Base-by-base conservation (phyloP, 495 filamentous ascomycete species). In the Annulohypoxylon stygium region DNA sequence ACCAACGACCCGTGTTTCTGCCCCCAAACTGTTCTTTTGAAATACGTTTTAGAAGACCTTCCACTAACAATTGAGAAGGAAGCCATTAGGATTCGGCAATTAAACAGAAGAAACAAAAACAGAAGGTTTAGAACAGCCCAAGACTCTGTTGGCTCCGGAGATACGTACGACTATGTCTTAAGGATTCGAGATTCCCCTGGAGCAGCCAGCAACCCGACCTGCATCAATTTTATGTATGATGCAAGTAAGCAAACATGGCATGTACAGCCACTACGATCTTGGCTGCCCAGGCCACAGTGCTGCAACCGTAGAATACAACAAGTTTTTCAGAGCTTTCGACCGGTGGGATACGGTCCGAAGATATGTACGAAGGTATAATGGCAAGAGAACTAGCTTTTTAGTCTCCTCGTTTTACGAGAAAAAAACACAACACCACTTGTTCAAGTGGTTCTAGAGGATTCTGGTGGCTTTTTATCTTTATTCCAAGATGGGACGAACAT, bases 211-310 rank as follows among this genome's bases (percentile, higher is more conserved):
- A 33, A 60, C 34, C 25, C 66, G 66, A 58, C 39, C 71, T 50
- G 55, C 37, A 57, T 57, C 53, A 37, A 57, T 45, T 43, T 18
- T 25, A 69, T 74, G 65, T 54, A 25, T 53, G 23, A 59, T 62
- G 71, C 71, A 61, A 61, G 61, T 65, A 65, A 71, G 69, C 55
- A 60, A 39, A 57, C 59, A 61, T 45, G 23, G 51, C 45, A 36
- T 39, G 51, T 45, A 61, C 36, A 20, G 48, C 37, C 63, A 63
- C 33, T 23, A 39, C 14, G 39, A 71, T 71, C 41, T 59, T 51
- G 43, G n/a, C 53, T 61, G 18, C 53, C 58, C 11, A 41, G 8
- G 43, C 10, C 16, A 23, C 26, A 65, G 33, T 54, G 47, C 18
- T 53, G 3, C 23, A 51, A 36, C 30, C 43, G 50, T 11, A 62